Evolutionary conservation across 2,329 filamentous ascomycete species (phyloP).

Genomic region (Domatiomyces globalis): DNA sequence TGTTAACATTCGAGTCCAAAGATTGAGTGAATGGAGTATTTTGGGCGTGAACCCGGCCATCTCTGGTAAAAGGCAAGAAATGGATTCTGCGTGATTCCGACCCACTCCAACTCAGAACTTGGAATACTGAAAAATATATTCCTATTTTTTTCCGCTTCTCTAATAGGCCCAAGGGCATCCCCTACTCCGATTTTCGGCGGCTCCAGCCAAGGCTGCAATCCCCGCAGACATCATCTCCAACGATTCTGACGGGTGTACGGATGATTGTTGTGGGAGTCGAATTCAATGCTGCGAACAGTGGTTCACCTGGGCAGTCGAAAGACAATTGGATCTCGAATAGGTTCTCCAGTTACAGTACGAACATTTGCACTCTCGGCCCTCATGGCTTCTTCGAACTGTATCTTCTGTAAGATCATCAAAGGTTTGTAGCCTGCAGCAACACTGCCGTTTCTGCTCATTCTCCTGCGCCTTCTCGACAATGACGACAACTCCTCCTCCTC

Average conservation of each 20-base stretch:
- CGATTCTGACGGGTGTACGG: neutral
- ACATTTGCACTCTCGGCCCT: neutral
- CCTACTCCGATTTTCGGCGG: neutral
- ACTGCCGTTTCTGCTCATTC: neutral
- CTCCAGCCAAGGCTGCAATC: neutral
- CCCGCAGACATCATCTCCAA: neutral
- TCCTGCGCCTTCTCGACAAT: too few species aligned
- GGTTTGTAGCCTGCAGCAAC: conserved; percentile 34
- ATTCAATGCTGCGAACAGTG: neutral
- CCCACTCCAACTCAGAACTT: conserved; percentile 41
- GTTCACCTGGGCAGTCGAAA: neutral
- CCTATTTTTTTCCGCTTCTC: neutral
- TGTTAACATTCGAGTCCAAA: conserved; percentile 33
- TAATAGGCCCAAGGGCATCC: too few species aligned
- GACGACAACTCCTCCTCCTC: neutral
- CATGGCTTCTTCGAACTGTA: conserved; percentile 47
- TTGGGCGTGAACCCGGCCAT: conserved; percentile 53
- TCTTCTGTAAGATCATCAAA: conserved; percentile 98
- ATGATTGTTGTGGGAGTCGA: neutral
- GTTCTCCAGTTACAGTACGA: neutral
- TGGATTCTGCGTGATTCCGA: conserved; percentile 57
- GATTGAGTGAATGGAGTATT: conserved; percentile 44
- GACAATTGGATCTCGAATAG: neutral
- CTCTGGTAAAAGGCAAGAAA: conserved; percentile 72
- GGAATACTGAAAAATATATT: conserved; percentile 15